Evolutionary conservation across 306 rosid genomes (phyloP), one percentile per base, ranked within the genome.

Genomic region (Elaeagnus macrophylla): DNA sequence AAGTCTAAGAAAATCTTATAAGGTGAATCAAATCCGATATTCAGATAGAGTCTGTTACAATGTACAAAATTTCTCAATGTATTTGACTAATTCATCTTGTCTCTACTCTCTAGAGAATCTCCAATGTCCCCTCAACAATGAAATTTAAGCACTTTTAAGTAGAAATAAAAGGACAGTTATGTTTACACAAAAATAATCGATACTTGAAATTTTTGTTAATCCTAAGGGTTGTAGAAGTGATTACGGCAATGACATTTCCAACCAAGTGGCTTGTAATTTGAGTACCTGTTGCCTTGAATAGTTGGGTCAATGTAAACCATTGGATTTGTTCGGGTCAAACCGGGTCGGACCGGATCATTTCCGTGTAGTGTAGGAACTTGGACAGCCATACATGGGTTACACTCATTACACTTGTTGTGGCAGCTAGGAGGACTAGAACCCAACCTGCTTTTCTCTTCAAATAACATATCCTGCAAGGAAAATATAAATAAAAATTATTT

Each of bases 381-480:
- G 41, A 82, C 89, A 17, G 99, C 88, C 95, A 79, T 80, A 94
- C 99, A 93, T 45, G 99, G 99, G 54, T 82, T 95, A 67, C 99
- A 93, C 49, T 67, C 59, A 72, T 82, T 84, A 74, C 99, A 93
- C 62, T 84, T 87, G 84, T 83, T 93, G 66, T 93, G 95, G 75
- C 99, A 93, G 67, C 96, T 93, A 2, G 99, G 99, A 5, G 99
- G 99, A 11, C 67, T 75, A 10, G 99, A 93, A 35, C 99, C 99
- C 10, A 93, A n/a, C 74, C 95, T 78, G 60, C 68, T 73, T 70
- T 84, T 81, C 74, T 77, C 94, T 59, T 76, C 94, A 46, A 73
- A 70, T 19, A 81, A 39, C 16, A 71, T 20, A n/a, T 70, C 89
- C 99, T 91, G 66, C 60, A 72, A 12, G 69, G 36, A 9, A 6